Conservation (phyloP, 306 rosid species). For the Macrotyloma uniflorum region DNA sequence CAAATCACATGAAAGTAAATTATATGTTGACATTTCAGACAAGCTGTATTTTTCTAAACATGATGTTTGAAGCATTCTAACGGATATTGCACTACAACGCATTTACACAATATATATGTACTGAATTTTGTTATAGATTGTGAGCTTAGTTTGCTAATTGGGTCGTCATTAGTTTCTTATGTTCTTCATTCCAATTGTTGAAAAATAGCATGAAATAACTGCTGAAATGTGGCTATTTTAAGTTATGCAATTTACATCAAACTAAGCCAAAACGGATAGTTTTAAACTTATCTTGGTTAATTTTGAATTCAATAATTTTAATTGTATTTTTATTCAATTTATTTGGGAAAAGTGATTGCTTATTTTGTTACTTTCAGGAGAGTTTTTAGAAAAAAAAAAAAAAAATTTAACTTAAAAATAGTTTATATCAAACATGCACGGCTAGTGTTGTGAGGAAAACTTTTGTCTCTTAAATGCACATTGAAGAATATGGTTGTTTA, state of each 20-base stretch:
- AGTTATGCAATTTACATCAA: background rate
- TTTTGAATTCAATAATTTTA: constrained; percentile 19
- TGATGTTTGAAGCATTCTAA: constrained; percentile 3
- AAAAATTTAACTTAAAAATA: background rate
- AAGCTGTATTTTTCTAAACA: constrained; percentile 13
- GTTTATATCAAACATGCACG: background rate
- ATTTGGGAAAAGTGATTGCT: background rate
- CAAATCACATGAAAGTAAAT: background rate
- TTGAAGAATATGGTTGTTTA: constrained; percentile 16
- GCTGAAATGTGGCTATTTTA: constrained; percentile 8
- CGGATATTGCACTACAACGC: background rate
- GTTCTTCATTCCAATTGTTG: background rate
- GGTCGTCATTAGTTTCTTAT: background rate
- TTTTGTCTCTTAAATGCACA: background rate
- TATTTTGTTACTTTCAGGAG: background rate
- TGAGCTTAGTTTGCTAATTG: constrained; percentile 2
- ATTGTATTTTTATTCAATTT: background rate
- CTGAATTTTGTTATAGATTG: constrained; percentile 20
- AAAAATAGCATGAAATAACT: constrained; percentile 19
- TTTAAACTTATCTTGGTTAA: constrained; percentile 18
- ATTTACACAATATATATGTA: background rate
- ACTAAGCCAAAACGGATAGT: constrained; percentile 8
- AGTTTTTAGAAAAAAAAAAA: background rate
- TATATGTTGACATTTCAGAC: background rate
- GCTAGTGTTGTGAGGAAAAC: background rate